Evolutionary conservation across 306 rosid genomes (phyloP).

Genomic region (Vigna mungo): DNA sequence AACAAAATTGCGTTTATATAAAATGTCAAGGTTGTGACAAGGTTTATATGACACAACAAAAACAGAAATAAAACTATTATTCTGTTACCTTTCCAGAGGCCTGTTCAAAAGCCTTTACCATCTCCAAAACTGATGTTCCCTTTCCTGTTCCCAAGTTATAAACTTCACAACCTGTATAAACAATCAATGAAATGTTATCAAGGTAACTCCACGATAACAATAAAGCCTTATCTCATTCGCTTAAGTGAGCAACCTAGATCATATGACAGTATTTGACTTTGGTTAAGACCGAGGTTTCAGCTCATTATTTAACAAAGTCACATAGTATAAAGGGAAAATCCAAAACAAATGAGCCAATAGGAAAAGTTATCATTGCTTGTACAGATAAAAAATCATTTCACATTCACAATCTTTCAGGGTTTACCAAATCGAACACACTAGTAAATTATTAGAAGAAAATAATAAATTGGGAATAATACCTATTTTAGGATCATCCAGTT

Average conservation of each 20-base stretch:
- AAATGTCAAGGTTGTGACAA: neutral
- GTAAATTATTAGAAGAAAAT: conserved; percentile 11
- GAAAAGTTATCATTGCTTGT: neutral
- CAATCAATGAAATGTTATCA: neutral
- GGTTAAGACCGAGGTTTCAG: neutral
- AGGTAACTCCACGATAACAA: neutral
- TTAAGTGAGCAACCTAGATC: neutral
- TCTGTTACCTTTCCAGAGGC: conserved; percentile 85
- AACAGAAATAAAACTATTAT: conserved; percentile 27
- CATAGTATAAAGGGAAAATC: neutral
- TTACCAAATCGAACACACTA: neutral
- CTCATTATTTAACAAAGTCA: neutral
- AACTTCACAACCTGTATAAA: conserved; percentile 80
- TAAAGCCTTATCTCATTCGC: neutral
- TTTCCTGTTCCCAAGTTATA: conserved; percentile 97
- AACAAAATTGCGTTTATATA: neutral
- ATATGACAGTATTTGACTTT: no score
- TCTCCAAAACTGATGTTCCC: conserved; percentile 97
- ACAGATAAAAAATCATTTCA: conserved; percentile 21
- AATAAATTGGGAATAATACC: conserved; percentile 53
- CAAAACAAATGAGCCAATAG: neutral
- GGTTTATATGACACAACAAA: neutral
- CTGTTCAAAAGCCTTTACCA: conserved; percentile 89
- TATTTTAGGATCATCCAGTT: conserved; percentile 66
- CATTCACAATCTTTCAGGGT: conserved; percentile 10